Evolutionary conservation across 148 eudicot genomes (phyloP).

Genomic region (Gaultheria prostrata): DNA sequence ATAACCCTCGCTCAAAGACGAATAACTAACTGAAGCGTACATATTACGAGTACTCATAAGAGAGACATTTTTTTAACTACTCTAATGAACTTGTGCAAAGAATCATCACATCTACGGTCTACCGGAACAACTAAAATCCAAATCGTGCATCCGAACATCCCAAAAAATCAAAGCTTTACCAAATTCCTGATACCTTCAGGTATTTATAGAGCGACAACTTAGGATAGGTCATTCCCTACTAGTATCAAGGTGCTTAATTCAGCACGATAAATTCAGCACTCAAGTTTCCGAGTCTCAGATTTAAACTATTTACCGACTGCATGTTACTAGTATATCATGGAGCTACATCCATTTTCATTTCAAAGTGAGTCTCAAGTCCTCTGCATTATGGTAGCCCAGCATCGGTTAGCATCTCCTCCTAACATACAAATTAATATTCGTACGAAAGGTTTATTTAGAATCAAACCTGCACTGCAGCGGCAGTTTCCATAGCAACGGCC

Average conservation of each 20-base stretch:
- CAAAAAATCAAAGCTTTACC: neutral
- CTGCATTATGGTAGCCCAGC: neutral
- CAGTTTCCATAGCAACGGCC: conserved; percentile 89
- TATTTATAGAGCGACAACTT: neutral
- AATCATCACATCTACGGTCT: neutral
- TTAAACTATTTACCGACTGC: neutral
- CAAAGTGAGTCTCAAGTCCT: neutral
- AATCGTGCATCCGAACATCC: neutral
- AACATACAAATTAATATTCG: neutral
- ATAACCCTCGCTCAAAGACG: neutral
- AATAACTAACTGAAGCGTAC: neutral
- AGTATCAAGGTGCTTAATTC: neutral
- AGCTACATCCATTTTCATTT: neutral
- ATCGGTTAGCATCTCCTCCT: neutral
- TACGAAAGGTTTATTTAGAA: neutral
- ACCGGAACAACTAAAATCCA: neutral
- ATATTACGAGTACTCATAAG: neutral
- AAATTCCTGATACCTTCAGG: neutral
- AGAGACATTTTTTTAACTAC: neutral
- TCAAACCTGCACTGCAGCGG: conserved; percentile 91
- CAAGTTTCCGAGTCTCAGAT: neutral
- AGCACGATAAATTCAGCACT: neutral
- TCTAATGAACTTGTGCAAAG: neutral
- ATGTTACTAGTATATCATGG: neutral
- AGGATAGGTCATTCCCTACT: neutral